Percentiles rank a stretch among this genome's conserved stretches.
phyloP scores from a whole-genome alignment of 208 protist species.

The Vickermania ingenoplastis region DNA sequence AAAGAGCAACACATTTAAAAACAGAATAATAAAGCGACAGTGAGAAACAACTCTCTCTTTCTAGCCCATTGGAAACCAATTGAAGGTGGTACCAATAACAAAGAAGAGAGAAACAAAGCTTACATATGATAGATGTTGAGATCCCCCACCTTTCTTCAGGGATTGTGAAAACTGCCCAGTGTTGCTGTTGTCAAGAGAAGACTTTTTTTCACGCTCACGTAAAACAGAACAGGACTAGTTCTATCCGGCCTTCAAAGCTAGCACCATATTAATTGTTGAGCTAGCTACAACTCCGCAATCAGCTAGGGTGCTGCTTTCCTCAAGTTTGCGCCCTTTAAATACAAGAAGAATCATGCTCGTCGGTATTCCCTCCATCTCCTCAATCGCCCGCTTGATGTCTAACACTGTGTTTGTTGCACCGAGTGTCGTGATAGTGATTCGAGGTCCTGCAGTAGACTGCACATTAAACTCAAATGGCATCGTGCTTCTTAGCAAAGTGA shows the following conservation, averaged over 20 bases:
- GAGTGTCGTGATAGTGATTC: slow-evolving; percentile 56
- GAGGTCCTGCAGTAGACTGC: slow-evolving; percentile 53
- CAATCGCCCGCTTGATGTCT: slow-evolving; percentile 68
- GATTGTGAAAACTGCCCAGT: no score
- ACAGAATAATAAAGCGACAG: no score
- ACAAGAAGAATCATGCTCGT: slow-evolving; percentile 76
- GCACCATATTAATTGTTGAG: slow-evolving; percentile 65
- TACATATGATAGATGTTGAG: no score
- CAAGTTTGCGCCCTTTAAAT: slow-evolving; percentile 57
- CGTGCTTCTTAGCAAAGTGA: neutral
- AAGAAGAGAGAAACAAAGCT: no score
- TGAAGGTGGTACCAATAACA: no score
- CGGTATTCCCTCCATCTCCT: slow-evolving; percentile 73
- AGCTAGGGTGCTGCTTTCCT: slow-evolving; percentile 50
- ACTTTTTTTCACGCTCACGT: no score
- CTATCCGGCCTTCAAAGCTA: slow-evolving; percentile 53
- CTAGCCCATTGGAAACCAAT: no score
- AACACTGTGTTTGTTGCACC: slow-evolving; percentile 68
- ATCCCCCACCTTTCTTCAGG: no score
- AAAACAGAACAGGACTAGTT: neutral
- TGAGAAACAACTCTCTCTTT: no score
- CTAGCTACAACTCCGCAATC: slow-evolving; percentile 56
- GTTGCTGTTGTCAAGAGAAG: no score
- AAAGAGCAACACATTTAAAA: no score
- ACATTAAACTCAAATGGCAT: slow-evolving; percentile 63